phyloP scores from a whole-genome alignment of 2,329 filamentous ascomycete genomes.

The Penicillium crustosum region DNA sequence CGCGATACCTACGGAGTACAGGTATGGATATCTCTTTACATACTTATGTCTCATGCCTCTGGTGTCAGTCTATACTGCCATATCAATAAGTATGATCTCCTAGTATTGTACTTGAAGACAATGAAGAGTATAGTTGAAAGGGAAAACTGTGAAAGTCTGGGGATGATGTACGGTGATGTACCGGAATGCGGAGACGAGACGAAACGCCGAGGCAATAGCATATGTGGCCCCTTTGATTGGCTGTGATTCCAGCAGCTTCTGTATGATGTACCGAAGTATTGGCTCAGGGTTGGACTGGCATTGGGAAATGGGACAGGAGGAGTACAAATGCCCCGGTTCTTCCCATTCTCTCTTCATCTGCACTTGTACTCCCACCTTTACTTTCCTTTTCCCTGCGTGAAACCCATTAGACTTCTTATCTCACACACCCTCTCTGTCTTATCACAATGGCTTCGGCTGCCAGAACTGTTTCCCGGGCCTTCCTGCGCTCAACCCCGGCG shows the following conservation, averaged over 20 bases:
- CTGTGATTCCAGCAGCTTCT: slow-evolving; percentile 16
- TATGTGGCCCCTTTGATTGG: slow-evolving; percentile 18
- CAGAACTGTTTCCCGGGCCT: slow-evolving; percentile 43
- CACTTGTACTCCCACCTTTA: slow-evolving; percentile 9
- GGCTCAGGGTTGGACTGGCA: not conserved
- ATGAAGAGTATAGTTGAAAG: not conserved
- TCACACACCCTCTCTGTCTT: not conserved
- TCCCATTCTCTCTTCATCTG: slow-evolving; percentile 8
- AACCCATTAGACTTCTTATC: not conserved
- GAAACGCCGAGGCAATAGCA: slow-evolving; percentile 17
- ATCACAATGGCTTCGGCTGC: slow-evolving; percentile 45
- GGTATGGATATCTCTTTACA: not conserved
- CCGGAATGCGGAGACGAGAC: slow-evolving; percentile 14
- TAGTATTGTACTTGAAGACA: not conserved
- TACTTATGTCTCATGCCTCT: not conserved
- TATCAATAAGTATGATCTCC: not conserved
- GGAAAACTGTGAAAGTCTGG: not conserved
- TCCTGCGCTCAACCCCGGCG: slow-evolving; percentile 42
- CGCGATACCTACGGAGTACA: not conserved
- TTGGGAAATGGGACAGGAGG: not conserved
- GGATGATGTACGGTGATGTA: not conserved
- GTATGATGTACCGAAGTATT: slow-evolving; percentile 7
- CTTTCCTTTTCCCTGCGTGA: slow-evolving; percentile 5
- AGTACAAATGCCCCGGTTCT: slow-evolving; percentile 16
- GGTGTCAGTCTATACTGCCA: not conserved